A percentile compares a stretch with the other conserved stretches of the same genome.
These are phyloP conservation scores for Elaphomyces granulatus DNA, from an alignment of 495 filamentous ascomycete species.

Conservation along the genomic window DNA sequence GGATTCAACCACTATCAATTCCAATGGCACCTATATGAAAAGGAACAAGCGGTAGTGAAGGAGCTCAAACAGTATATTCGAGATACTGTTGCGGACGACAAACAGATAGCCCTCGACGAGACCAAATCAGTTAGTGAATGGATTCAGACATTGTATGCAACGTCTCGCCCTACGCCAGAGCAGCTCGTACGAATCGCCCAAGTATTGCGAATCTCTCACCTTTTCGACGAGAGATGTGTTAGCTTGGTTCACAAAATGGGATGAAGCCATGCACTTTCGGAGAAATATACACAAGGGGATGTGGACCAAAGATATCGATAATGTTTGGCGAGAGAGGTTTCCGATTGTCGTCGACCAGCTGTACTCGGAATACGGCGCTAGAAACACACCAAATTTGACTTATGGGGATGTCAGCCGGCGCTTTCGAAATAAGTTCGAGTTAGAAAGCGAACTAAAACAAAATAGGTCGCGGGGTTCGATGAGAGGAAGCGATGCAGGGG, in stretches of 20 bases:
- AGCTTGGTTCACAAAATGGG: neutral
- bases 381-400: neutral
- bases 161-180: neutral
- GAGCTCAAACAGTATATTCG: too few relatives aligned
- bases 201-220: neutral
- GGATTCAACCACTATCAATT: too few relatives aligned
- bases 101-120: neutral
- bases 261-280: neutral
- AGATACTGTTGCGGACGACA: too few relatives aligned
- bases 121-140: neutral
- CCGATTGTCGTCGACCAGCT: neutral
- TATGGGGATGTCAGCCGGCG: neutral
- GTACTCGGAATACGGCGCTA: neutral
- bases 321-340: neutral
- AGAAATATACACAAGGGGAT: neutral
- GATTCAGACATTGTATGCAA: neutral
- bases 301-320: neutral
- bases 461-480: too few relatives aligned
- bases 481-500: too few relatives aligned
- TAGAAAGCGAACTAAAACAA: neutral
- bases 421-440: neutral
- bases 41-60: too few relatives aligned
- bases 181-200: neutral
- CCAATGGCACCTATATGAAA: too few relatives aligned
- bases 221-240: neutral